phyloP scores from a whole-genome alignment of 257 asterid genomes.

The Gentiana dahurica region DNA sequence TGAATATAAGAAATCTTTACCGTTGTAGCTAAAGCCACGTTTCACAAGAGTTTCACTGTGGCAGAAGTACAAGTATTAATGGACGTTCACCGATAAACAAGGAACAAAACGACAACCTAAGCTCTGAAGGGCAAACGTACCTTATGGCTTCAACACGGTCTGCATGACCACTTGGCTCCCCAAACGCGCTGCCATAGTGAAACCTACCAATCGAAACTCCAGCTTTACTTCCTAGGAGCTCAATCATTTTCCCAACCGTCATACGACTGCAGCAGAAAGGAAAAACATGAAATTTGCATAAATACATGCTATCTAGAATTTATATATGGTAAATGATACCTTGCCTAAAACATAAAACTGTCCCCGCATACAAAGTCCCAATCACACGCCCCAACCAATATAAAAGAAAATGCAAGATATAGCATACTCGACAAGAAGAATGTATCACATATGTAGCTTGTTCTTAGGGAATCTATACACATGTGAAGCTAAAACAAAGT shows the following conservation, averaged over 20 bases:
- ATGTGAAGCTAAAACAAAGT: no score
- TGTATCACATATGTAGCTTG: no score
- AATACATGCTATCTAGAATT: no score
- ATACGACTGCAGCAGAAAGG: constrained; percentile 57
- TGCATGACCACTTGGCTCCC: constrained; percentile 98
- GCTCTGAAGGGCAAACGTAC: constrained; percentile 21
- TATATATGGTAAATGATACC: no score
- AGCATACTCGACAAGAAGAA: no score
- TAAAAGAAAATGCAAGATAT: not conserved
- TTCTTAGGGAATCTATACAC: no score
- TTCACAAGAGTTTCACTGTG: constrained; percentile 84
- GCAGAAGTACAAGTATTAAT: constrained; percentile 12
- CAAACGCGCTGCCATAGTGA: constrained; percentile 98
- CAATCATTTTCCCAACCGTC: constrained; percentile 99
- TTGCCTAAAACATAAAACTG: no score
- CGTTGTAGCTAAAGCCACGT: constrained; percentile 90
- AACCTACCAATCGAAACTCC: constrained; percentile 95
- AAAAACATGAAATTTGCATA: not conserved
- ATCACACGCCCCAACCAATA: not conserved
- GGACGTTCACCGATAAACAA: constrained; percentile 10
- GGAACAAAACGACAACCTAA: not conserved
- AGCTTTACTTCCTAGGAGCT: constrained; percentile 96
- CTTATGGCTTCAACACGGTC: constrained; percentile 86
- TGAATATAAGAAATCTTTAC: constrained; percentile 90
- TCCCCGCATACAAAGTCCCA: not conserved